A percentile compares a stretch with the other conserved stretches of the same genome.
Evolutionary conservation across 306 rosid genomes (phyloP).

Genomic region (Malus orientalis): DNA sequence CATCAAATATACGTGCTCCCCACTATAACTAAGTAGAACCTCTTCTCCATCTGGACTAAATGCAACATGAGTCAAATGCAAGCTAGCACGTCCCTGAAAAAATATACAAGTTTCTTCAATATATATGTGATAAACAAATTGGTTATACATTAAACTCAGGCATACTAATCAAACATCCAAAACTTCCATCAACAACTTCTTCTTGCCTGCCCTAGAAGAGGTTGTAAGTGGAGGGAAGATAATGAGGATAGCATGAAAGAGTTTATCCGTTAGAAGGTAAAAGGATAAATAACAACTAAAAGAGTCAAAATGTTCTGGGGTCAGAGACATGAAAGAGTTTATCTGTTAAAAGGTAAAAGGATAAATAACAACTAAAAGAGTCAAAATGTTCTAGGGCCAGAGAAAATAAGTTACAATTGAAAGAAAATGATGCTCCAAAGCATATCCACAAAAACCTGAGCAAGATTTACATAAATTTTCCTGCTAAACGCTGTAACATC

Average conservation of each 20-base stretch:
- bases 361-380: neutral
- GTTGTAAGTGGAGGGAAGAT: neutral
- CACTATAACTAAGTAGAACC: constrained; percentile 97
- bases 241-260: neutral
- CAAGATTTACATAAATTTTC: neutral
- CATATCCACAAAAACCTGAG: neutral
- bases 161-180: neutral
- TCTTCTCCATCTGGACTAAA: constrained; percentile 93
- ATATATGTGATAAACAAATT: neutral
- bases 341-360: neutral
- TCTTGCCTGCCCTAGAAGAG: neutral
- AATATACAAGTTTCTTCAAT: neutral
- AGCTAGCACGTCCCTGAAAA: constrained; percentile 65
- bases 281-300: neutral
- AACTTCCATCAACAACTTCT: neutral
- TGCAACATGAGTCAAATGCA: constrained; percentile 89
- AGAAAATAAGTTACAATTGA: neutral
- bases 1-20: constrained; percentile 94
- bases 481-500: neutral
- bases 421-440: neutral
- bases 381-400: neutral
- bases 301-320: neutral
- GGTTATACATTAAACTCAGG: neutral
- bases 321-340: neutral
- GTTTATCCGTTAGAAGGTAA: neutral